A percentile compares a stretch with the other conserved stretches of the same genome.
Evolutionary conservation across 306 rosid species (phyloP).

Genomic region (Alnus glutinosa): DNA sequence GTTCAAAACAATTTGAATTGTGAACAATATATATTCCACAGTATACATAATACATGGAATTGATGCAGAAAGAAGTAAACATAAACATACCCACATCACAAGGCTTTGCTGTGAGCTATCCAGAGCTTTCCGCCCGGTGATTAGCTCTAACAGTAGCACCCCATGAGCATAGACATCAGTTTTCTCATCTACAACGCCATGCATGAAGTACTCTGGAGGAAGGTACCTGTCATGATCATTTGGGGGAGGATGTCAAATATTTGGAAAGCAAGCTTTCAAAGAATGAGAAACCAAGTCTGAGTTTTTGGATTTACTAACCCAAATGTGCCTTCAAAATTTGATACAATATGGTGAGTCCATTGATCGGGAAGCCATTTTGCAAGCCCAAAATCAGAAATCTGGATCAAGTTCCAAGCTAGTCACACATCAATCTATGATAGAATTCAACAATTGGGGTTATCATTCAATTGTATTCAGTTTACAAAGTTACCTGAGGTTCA

Average conservation of each 20-base stretch:
- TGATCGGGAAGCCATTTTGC: slow-evolving; percentile 98
- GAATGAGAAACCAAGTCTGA: slow-evolving; percentile 4
- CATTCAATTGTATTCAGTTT: slow-evolving; percentile 9
- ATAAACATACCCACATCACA: slow-evolving; percentile 87
- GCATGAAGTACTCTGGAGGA: slow-evolving; percentile 99
- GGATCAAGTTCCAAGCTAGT: slow-evolving; percentile 29
- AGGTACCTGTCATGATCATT: slow-evolving; percentile 64
- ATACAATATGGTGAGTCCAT: slow-evolving; percentile 93
- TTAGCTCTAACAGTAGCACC: slow-evolving; percentile 82
- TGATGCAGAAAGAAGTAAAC: neutral
- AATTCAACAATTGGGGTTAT: neutral
- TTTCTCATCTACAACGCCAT: slow-evolving; percentile 95
- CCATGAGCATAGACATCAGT: slow-evolving; percentile 95
- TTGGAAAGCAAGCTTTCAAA: slow-evolving; percentile 12
- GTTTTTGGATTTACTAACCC: slow-evolving; percentile 62
- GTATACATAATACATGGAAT: slow-evolving; percentile 2
- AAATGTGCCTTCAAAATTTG: slow-evolving; percentile 96
- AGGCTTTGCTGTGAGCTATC: slow-evolving; percentile 89
- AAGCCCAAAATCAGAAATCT: slow-evolving; percentile 97
- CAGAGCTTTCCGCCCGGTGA: slow-evolving; percentile 86
- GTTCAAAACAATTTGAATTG: slow-evolving; percentile 5
- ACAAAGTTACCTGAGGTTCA: slow-evolving; percentile 76
- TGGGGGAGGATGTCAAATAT: slow-evolving; percentile 17
- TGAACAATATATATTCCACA: slow-evolving; percentile 13
- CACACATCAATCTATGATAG: neutral